A percentile compares a stretch with the other conserved stretches of the same genome.
These are phyloP conservation scores for Geum urbanum DNA, from an alignment of 306 rosid species.

Conservation along the genomic window DNA sequence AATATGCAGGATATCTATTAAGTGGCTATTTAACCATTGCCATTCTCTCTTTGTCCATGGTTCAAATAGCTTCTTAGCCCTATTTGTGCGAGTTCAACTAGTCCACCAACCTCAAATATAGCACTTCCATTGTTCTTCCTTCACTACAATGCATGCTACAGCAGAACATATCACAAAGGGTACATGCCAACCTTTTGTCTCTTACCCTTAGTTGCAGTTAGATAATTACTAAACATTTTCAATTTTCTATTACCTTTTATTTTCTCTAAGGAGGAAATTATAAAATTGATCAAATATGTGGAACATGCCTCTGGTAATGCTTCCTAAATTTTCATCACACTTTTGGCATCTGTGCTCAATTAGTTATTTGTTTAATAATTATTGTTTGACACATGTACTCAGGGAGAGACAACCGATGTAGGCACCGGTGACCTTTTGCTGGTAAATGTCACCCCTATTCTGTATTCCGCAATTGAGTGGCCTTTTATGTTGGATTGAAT, in stretches of 20 bases:
- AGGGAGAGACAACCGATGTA: slow-evolving; percentile 50
- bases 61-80: slow-evolving; percentile 48
- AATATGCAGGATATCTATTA: slow-evolving; percentile 39
- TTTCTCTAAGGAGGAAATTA: slow-evolving; percentile 71
- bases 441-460: slow-evolving; percentile 37
- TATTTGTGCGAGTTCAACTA: slow-evolving; percentile 46
- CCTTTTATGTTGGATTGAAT: not conserved
- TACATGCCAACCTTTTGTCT: slow-evolving; percentile 25
- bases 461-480: not conserved
- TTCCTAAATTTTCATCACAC: slow-evolving; percentile 18
- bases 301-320: slow-evolving; percentile 76
- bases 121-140: slow-evolving; percentile 47
- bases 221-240: slow-evolving; percentile 12
- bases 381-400: slow-evolving; percentile 52
- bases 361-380: slow-evolving; percentile 31
- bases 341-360: slow-evolving; percentile 6
- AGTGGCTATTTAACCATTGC: slow-evolving; percentile 53
- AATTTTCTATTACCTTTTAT: slow-evolving; percentile 15
- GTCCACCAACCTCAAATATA: slow-evolving; percentile 48
- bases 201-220: slow-evolving; percentile 1
- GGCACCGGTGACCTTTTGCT: slow-evolving; percentile 52
- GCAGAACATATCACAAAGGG: slow-evolving; percentile 82
- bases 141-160: slow-evolving; percentile 71
- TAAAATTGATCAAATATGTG: slow-evolving; percentile 71
- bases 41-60: slow-evolving; percentile 52